Evolutionary conservation across 225 moss, liverwort and hornwort genomes (phyloP).

Genomic region (Polytrichum commune): DNA sequence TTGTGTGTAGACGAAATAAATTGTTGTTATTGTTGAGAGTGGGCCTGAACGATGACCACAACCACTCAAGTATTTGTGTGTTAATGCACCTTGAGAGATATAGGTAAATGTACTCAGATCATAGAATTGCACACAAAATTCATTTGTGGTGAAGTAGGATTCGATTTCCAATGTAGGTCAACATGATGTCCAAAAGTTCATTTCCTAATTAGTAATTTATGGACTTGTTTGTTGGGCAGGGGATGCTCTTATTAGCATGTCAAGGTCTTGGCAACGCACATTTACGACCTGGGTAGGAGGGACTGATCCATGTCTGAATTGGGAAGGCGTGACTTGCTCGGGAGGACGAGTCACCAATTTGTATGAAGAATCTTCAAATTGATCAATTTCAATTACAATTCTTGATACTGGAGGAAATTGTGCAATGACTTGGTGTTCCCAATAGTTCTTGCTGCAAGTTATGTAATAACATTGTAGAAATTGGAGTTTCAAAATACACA

Average conservation of each 20-base stretch:
- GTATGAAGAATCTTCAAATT: slow-evolving; percentile 17
- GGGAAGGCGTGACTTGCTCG: slow-evolving; percentile 43
- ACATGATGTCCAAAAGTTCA: neutral
- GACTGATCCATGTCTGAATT: slow-evolving; percentile 36
- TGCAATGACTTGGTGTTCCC: neutral
- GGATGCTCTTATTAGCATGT: slow-evolving; percentile 32
- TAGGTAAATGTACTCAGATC: neutral
- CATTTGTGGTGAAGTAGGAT: neutral
- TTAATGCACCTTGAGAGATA: neutral
- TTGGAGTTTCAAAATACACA: too few species aligned
- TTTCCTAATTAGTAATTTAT: neutral
- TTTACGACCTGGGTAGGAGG: slow-evolving; percentile 43
- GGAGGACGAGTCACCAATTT: slow-evolving; percentile 26
- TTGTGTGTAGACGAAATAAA: too few species aligned
- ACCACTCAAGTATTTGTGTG: neutral
- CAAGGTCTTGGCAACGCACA: slow-evolving; percentile 33
- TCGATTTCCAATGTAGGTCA: neutral
- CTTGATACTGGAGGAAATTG: neutral
- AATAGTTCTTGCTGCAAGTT: too few species aligned
- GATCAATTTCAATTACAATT: neutral
- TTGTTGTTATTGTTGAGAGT: too few species aligned
- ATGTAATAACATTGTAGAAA: too few species aligned
- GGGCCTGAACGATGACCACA: too few species aligned
- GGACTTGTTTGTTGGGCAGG: slow-evolving; percentile 18
- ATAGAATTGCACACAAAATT: too few species aligned